Base-by-base conservation (phyloP, 1,284 basidiomycete species). In the Ganoderma sp. region DNA sequence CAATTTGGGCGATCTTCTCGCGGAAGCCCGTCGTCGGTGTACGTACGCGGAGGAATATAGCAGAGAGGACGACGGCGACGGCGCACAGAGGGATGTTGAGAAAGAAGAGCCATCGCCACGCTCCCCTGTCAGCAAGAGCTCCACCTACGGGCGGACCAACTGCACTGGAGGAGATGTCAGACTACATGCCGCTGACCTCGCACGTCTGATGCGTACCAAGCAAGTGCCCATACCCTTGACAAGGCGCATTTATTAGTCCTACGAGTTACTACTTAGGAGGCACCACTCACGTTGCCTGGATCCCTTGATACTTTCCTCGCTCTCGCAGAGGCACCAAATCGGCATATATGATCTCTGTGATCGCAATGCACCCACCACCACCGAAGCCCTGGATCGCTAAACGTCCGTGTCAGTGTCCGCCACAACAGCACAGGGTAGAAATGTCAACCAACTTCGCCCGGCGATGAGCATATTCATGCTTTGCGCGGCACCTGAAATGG, bases 381-480 rank as follows among this genome's bases (percentile, higher is more conserved):
- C 84, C 84, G 39, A 84, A 69, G 8, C 84, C 84, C 66, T 85
- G 84, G 2, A 85, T 73, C 3, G 79, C 82, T 78, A 60, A 8
- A 3, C n/a, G 28, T 22, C 2, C 10, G 7, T 22, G 5, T 37
- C 7, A 63, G n/a, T 12, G 7, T 9, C 39, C 1, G 32, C 15
- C 34, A 32, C 56, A 4, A 12, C 17, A 60, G 17, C 14, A 3
- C 34, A 15, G 28, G 3, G 19, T 28, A 56, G 0, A 5, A 7
- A 25, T 22, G 39, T 14, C 10, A 66, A 28, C 70, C 10, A 17
- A 69, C 70, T 66, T 28, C 70, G 64, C 9, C 68, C 70, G 14
- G 73, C 74, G 54, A 80, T 79, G 62, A 83, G 67, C 78, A 76
- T 78, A 22, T 73, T 74, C 79, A 82, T 82, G 57, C 69, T 78